These are phyloP conservation scores for Nitzschia sp. DNA, from an alignment of 108 stramenopile genomes.

Conservation along the genomic window DNA sequence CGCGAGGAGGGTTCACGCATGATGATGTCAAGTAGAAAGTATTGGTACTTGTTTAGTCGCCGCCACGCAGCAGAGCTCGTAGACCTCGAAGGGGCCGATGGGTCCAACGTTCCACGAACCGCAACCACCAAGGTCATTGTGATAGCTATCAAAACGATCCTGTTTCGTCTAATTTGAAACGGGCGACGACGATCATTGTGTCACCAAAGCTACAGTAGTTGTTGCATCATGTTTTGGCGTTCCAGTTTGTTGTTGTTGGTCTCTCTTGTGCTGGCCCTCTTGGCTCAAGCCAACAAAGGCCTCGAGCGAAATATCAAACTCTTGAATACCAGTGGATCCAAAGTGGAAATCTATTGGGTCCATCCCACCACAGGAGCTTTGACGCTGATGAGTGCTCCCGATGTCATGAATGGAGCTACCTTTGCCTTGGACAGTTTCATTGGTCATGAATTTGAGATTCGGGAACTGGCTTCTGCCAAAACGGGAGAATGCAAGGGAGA, in stretches of 20 bases:
- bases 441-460: slow-evolving; percentile 72
- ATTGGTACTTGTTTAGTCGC: too few relatives aligned
- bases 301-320: slow-evolving; percentile 30
- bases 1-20: too few relatives aligned
- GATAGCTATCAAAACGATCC: not conserved
- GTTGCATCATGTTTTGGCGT: not conserved
- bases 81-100: too few relatives aligned
- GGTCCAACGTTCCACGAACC: too few relatives aligned
- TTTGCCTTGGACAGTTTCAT: slow-evolving; percentile 64
- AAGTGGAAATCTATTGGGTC: slow-evolving; percentile 69
- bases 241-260: not conserved
- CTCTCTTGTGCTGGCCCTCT: not conserved
- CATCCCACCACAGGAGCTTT: slow-evolving; percentile 52
- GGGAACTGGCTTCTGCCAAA: slow-evolving; percentile 57
- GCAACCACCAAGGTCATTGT: not conserved
- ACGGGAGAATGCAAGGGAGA: slow-evolving; percentile 57
- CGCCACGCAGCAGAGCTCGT: too few relatives aligned
- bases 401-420: slow-evolving; percentile 41
- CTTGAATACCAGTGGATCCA: slow-evolving; percentile 46
- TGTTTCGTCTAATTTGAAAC: too few relatives aligned
- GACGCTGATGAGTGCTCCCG: slow-evolving; percentile 43
- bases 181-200: not conserved
- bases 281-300: slow-evolving; percentile 8
- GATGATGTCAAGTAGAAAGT: too few relatives aligned
- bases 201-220: not conserved